Conservation (phyloP, 2,329 filamentous ascomycete genomes). For the Microcyclosporella mali region DNA sequence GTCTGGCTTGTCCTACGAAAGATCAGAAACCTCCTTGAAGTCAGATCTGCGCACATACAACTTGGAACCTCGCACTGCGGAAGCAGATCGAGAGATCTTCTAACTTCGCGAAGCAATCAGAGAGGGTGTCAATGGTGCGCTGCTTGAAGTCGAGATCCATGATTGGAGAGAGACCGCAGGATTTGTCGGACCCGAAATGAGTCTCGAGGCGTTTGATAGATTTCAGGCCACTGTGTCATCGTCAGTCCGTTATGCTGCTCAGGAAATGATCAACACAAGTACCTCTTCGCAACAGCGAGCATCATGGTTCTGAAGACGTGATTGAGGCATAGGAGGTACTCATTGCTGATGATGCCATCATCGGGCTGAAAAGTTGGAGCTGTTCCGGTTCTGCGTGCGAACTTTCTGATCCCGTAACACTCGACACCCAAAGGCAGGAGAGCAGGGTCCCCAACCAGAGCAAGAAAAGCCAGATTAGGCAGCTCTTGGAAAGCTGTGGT, state of each 20-base stretch:
- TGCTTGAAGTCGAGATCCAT: constrained; percentile 15
- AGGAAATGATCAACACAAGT: too few species aligned
- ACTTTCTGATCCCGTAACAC: constrained; percentile 18
- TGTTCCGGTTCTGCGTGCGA: constrained; percentile 15
- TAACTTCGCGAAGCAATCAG: constrained; percentile 11
- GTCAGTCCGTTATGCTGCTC: too few species aligned
- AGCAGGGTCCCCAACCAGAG: constrained; percentile 10
- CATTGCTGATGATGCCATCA: not conserved
- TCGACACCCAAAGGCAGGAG: constrained; percentile 8
- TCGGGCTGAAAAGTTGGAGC: constrained; percentile 6
- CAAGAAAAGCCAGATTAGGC: constrained; percentile 10
- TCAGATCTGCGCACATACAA: too few species aligned
- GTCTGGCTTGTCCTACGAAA: constrained; percentile 3
- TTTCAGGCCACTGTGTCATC: constrained; percentile 12
- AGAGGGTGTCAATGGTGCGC: constrained; percentile 6
- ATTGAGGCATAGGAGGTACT: constrained; percentile 13
- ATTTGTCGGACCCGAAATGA: not conserved
- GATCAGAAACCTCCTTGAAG: too few species aligned
- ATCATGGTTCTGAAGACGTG: constrained; percentile 18
- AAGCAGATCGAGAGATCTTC: constrained; percentile 12
- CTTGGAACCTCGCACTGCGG: constrained; percentile 6
- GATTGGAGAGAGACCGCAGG: constrained; percentile 7
- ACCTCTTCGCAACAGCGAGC: constrained; percentile 15
- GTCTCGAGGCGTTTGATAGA: constrained; percentile 14
- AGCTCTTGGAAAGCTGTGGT: constrained; percentile 22